Conservation (phyloP, 139 green algal species). For the Tetraselmis chui region DNA sequence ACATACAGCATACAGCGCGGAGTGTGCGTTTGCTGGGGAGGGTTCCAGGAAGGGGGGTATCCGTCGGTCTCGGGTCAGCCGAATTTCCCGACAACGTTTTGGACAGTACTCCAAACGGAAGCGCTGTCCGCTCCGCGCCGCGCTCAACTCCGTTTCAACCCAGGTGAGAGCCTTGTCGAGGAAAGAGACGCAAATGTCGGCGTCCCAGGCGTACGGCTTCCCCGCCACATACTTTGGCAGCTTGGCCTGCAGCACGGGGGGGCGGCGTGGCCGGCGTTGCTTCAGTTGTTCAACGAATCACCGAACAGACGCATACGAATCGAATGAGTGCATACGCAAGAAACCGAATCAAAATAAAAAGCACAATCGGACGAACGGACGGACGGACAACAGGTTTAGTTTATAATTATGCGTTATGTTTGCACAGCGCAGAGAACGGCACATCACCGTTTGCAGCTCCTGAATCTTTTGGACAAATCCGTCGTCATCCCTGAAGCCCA, state of each 20-base stretch:
- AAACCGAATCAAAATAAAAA: too few relatives aligned
- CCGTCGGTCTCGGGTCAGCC: not conserved
- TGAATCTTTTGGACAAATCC: slow-evolving; percentile 15
- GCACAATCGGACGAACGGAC: too few relatives aligned
- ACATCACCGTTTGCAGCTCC: not conserved
- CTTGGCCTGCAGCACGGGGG: slow-evolving; percentile 12
- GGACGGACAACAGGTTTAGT: too few relatives aligned
- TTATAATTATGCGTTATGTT: too few relatives aligned
- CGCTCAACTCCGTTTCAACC: not conserved
- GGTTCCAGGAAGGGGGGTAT: not conserved
- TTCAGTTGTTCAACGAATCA: too few relatives aligned
- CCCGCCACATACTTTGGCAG: slow-evolving; percentile 12
- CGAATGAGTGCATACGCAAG: too few relatives aligned
- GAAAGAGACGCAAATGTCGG: slow-evolving; percentile 9
- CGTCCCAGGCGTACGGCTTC: slow-evolving; percentile 13
- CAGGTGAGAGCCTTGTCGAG: not conserved
- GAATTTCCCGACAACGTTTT: not conserved
- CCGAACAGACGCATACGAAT: too few relatives aligned
- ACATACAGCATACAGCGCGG: too few relatives aligned
- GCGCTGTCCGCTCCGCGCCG: not conserved
- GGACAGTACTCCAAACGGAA: slow-evolving; percentile 1
- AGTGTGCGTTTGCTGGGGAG: too few relatives aligned
- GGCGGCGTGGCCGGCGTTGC: too few relatives aligned
- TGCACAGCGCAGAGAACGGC: not conserved
- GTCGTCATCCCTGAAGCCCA: slow-evolving; percentile 23